Percentiles rank a stretch among this genome's conserved stretches.
phyloP scores from a whole-genome alignment of 345 rosid genomes.

The Ricinus communis region DNA sequence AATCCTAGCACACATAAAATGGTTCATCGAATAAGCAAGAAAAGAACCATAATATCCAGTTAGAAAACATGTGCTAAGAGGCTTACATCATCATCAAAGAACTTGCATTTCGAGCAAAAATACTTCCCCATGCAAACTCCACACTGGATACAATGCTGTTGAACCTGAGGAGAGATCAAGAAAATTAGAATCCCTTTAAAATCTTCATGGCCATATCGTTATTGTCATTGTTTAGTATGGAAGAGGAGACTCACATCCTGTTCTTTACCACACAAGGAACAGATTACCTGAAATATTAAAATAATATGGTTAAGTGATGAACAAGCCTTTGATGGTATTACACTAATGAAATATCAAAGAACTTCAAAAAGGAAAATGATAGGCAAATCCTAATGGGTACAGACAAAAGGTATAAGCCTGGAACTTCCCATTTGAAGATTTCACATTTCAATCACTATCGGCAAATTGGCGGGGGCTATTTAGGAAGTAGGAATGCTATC shows the following conservation, averaged over 20 bases:
- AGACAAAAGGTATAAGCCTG: background rate
- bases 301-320: background rate
- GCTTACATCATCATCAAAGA: slow-evolving; percentile 70
- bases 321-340: background rate
- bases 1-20: slow-evolving; percentile 36
- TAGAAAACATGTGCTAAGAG: background rate
- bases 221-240: background rate
- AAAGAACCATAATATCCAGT: background rate
- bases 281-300: slow-evolving; percentile 50
- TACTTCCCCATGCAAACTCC: slow-evolving; percentile 78
- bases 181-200: background rate
- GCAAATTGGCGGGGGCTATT: no score
- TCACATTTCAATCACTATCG: no score
- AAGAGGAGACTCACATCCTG: slow-evolving; percentile 55
- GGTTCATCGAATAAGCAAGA: background rate
- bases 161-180: slow-evolving; percentile 40
- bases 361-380: background rate
- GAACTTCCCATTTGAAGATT: no score
- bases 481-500: no score
- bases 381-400: background rate
- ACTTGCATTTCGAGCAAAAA: slow-evolving; percentile 65
- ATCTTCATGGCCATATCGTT: background rate
- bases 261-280: slow-evolving; percentile 67
- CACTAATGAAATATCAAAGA: background rate
- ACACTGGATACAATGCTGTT: slow-evolving; percentile 53